Evolutionary conservation across 2,329 filamentous ascomycete species (phyloP).

Genomic region (Ophiocordyceps camponoti-rufipedis): DNA sequence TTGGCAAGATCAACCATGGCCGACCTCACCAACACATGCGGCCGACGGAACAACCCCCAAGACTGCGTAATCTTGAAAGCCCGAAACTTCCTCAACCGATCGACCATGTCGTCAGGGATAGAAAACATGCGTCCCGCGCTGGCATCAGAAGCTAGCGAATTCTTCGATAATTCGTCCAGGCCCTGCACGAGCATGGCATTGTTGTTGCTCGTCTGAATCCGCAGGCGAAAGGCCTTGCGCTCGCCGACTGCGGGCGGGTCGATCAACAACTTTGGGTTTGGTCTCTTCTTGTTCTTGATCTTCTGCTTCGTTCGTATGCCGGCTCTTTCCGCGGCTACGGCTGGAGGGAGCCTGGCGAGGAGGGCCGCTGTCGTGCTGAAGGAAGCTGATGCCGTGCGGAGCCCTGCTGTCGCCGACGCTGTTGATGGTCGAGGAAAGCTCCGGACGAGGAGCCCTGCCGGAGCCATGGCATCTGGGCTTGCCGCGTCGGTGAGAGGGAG

Average conservation of each 20-base stretch:
- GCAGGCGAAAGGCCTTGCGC: conserved; percentile 72
- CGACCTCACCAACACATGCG: conserved; percentile 57
- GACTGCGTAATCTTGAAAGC: conserved; percentile 83
- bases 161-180: conserved; percentile 39
- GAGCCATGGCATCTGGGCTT: not conserved
- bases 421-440: not conserved
- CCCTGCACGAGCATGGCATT: conserved; percentile 68
- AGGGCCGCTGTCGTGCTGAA: conserved; percentile 18
- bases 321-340: conserved; percentile 8
- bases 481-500: not conserved
- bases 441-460: not conserved
- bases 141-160: conserved; percentile 33
- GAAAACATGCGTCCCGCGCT: conserved; percentile 49
- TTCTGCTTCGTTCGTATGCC: conserved; percentile 13
- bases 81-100: conserved; percentile 65
- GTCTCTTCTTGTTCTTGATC: conserved; percentile 32
- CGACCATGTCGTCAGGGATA: conserved; percentile 51
- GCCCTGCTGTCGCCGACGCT: conserved; percentile 1
- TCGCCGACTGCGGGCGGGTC: conserved; percentile 56
- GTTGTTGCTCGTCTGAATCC: conserved; percentile 82
- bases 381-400: conserved; percentile 9
- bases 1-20: conserved; percentile 60
- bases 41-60: conserved; percentile 73
- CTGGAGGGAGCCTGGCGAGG: not conserved
- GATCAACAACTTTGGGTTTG: conserved; percentile 15